Percentiles rank a stretch among this genome's conserved stretches.
Conservation (phyloP, 257 asterid species). For the Solanum etuberosum region DNA sequence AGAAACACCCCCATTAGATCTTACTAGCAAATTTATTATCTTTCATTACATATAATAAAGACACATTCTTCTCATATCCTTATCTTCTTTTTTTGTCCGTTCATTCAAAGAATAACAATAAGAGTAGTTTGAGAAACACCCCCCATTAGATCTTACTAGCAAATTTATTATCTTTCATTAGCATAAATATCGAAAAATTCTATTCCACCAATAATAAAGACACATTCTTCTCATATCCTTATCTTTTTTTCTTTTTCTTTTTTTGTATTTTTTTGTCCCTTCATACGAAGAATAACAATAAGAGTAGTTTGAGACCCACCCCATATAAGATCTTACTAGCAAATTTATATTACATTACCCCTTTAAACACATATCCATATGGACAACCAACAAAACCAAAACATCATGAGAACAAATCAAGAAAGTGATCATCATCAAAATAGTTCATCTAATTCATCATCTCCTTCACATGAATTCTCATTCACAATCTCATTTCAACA, state of each 20-base stretch:
- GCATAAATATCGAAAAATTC: not conserved
- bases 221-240: not conserved
- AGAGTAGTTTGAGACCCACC: not conserved
- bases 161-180: not conserved
- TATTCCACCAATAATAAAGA: not conserved
- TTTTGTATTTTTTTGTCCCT: not conserved
- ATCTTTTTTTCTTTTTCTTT: no score
- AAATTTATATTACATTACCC: not conserved
- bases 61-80: not conserved
- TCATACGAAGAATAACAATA: not conserved
- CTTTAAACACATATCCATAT: not conserved
- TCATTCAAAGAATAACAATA: not conserved
- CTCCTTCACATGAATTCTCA: conserved; percentile 89
- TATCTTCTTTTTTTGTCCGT: not conserved
- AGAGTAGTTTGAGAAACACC: not conserved
- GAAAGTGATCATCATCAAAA: not conserved
- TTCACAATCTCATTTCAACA: conserved; percentile 66
- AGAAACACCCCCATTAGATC: no score
- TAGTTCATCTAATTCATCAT: conserved; percentile 27
- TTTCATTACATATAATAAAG: no score
- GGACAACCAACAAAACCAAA: not conserved
- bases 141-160: not conserved
- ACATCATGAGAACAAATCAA: not conserved
- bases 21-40: no score
- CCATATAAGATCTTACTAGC: not conserved